These are phyloP conservation scores for Grosmannia serpens DNA, from an alignment of 2,329 filamentous ascomycete species.

Conservation along the genomic window DNA sequence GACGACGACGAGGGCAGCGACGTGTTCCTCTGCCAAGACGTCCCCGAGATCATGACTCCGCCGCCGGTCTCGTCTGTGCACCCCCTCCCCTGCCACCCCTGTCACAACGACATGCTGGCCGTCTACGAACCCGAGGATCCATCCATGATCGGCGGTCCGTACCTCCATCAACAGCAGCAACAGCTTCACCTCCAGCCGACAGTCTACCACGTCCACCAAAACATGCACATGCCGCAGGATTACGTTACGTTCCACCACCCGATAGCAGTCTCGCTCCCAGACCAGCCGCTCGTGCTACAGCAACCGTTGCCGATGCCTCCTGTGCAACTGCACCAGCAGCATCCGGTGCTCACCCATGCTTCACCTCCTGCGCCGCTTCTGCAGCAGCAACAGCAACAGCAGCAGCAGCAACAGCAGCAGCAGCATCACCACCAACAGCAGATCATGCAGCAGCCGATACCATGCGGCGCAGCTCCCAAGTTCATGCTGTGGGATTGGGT, in stretches of 20 bases:
- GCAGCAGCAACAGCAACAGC: neutral
- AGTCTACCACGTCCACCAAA: neutral
- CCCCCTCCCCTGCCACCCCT: conserved; percentile 6
- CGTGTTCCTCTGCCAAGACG: conserved; percentile 30
- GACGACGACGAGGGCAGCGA: conserved; percentile 21
- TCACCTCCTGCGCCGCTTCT: conserved; percentile 20
- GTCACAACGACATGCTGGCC: conserved; percentile 15
- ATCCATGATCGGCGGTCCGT: conserved; percentile 10
- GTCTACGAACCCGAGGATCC: conserved; percentile 36
- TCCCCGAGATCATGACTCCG: conserved; percentile 25
- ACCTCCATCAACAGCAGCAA: conserved; percentile 17
- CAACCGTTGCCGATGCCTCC: neutral
- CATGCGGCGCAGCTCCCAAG: conserved; percentile 22
- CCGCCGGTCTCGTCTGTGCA: conserved; percentile 18
- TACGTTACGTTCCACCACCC: neutral
- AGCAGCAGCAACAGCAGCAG: neutral
- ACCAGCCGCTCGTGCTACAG: conserved; percentile 9
- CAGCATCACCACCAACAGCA: neutral
- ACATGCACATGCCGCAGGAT: neutral
- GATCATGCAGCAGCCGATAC: neutral
- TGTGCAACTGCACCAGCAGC: conserved; percentile 1
- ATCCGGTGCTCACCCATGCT: conserved; percentile 12
- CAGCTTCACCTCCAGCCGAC: conserved; percentile 10
- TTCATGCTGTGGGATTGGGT: conserved; percentile 22
- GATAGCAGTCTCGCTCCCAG: conserved; percentile 10